These are phyloP conservation scores for Cyberlindnera euphorbiiphila DNA, from an alignment of 805 yeast species.

Conservation along the genomic window DNA sequence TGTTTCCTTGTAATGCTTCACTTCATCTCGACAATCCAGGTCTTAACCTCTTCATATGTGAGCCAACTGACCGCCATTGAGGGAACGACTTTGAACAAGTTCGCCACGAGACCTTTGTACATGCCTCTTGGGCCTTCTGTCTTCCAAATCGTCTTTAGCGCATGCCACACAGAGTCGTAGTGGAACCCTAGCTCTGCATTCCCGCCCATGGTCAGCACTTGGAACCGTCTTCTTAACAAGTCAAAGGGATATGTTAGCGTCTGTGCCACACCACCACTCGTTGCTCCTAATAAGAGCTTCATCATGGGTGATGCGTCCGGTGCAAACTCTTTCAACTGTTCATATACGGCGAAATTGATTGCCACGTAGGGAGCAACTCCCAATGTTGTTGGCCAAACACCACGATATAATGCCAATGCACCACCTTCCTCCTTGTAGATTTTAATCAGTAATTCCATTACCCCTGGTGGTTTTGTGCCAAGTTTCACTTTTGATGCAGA, in stretches of 20 bases:
- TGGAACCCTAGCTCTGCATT: slow-evolving; percentile 69
- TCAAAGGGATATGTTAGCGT: slow-evolving; percentile 90
- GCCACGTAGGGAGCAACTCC: slow-evolving; percentile 98
- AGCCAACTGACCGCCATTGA: slow-evolving; percentile 96
- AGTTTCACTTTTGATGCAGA: slow-evolving; percentile 38
- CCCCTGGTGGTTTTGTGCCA: slow-evolving; percentile 61
- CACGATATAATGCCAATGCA: slow-evolving; percentile 69
- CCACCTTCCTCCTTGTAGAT: slow-evolving; percentile 85
- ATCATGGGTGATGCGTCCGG: slow-evolving; percentile 39
- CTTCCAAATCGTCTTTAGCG: slow-evolving; percentile 61
- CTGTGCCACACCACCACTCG: slow-evolving; percentile 87
- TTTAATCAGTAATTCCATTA: slow-evolving; percentile 48
- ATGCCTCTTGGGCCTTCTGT: slow-evolving; percentile 73
- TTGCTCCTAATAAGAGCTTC: slow-evolving; percentile 75
- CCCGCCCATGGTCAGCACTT: slow-evolving; percentile 78
- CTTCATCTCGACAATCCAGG: slow-evolving; percentile 27
- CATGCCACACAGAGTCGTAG: slow-evolving; percentile 73
- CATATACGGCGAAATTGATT: slow-evolving; percentile 86
- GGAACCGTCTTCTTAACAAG: slow-evolving; percentile 82
- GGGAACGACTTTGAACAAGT: slow-evolving; percentile 85
- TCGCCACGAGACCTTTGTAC: slow-evolving; percentile 73
- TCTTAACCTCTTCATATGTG: slow-evolving; percentile 70
- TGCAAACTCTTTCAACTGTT: slow-evolving; percentile 61
- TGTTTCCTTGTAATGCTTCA: slow-evolving; percentile 5
- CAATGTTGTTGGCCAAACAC: slow-evolving; percentile 82